These are phyloP conservation scores for Aplosporella prunicola DNA, from an alignment of 2,329 filamentous ascomycete genomes.

Conservation along the genomic window DNA sequence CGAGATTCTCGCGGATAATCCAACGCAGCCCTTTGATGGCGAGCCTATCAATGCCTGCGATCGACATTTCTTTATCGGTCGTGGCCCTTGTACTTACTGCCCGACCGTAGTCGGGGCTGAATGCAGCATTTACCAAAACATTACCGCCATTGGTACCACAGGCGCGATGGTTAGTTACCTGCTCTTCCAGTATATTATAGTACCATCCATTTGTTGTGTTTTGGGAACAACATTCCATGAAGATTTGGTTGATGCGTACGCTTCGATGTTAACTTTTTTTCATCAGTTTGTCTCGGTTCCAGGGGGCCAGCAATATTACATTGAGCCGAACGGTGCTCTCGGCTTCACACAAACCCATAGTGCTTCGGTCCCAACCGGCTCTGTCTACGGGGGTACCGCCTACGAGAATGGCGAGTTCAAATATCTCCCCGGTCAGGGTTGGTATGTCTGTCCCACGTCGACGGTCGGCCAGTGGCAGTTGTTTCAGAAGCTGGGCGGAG, in stretches of 20 bases:
- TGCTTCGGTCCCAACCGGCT: background rate
- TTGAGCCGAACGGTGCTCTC: background rate
- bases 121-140: constrained; percentile 1
- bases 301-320: constrained; percentile 7
- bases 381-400: background rate
- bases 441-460: constrained; percentile 2
- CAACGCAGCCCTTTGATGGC: background rate
- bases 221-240: no score
- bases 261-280: background rate
- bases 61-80: constrained; percentile 1
- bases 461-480: background rate
- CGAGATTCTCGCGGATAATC: background rate
- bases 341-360: constrained; percentile 8
- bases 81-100: background rate
- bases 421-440: constrained; percentile 4
- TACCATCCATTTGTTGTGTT: background rate
- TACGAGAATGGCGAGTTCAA: constrained; percentile 4
- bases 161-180: background rate
- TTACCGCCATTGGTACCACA: background rate
- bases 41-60: background rate
- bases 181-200: background rate
- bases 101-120: background rate
- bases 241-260: background rate
- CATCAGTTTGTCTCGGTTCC: constrained; percentile 2
- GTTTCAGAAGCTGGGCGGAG: background rate